Base-by-base conservation (phyloP, 2,329 filamentous ascomycete species). In the Byssochlamys sp. region DNA sequence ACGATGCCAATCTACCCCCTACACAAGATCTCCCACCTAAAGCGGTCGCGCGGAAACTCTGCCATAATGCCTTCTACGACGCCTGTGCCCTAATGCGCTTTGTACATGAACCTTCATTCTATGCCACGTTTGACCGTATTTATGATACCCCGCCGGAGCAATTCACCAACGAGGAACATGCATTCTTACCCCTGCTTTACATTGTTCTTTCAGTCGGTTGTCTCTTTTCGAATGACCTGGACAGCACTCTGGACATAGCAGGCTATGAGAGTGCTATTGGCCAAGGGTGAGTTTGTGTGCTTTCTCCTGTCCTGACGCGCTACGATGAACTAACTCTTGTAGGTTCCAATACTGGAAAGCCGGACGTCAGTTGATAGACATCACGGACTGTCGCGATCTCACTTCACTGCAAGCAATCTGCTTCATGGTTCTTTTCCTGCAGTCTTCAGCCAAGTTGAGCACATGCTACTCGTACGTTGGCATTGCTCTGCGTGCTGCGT, bases 61-160 rank as follows among this genome's bases (percentile, higher is more conserved):
- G 83, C 68, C 77, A 79, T 56, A 81, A 80, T 66, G 81, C 84
- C 27, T 72, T 88, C 27, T 80, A 85, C 58, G 83, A 87, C 67
- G 83, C 82, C 29, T 81, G 83, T 61, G 78, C 81, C 26, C 73
- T 88, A 55, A 78, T 87, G 70, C 84, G 89, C 39, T 86, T 92
- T 57, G 82, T 95, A 4, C 91, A 96, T 67, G 79, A 88, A 54
- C 91, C 91, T 0, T 84, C 84, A 0, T 96, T 96, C 69, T 90
- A 88, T 73, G 81, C 83, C 58, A 85, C 84, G 65, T 81, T 96
- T 61, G 86, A 96, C 63, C 81, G 81, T 56, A 80, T 96, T 45
- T 96, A 95, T 71, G 83, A 87, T 62, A 84, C 79, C 25, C 78
- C 87, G 0, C 77, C 81, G 9, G 83, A 88, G 25, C 80, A 78